A percentile compares a stretch with the other conserved stretches of the same genome.
phyloP scores from a whole-genome alignment of 2,329 filamentous ascomycete species.

The Setomelanomma holmii region DNA sequence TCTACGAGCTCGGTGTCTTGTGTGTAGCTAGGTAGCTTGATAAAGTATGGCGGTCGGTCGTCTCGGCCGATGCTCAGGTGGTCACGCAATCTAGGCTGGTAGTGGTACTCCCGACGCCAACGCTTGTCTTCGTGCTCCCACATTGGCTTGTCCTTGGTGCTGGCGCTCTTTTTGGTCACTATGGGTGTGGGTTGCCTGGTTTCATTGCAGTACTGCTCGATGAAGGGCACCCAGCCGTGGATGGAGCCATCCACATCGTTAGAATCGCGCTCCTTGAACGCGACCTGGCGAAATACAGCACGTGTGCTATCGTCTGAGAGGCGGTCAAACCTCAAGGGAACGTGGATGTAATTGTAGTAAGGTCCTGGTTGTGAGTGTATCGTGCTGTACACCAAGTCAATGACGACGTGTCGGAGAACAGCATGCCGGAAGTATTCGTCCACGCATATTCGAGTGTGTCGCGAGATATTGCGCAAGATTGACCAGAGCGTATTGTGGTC shows the following conservation, averaged over 20 bases:
- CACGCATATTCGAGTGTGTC: conserved; percentile 17
- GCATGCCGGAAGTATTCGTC: conserved; percentile 24
- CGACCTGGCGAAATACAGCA: conserved; percentile 16
- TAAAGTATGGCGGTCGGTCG: conserved; percentile 24
- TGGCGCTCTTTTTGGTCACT: conserved; percentile 11
- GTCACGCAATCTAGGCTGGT: conserved; percentile 10
- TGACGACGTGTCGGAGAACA: conserved; percentile 15
- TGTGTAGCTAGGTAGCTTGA: conserved; percentile 16
- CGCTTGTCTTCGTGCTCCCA: conserved; percentile 20
- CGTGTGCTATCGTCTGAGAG: conserved; percentile 11
- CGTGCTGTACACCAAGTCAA: conserved; percentile 26
- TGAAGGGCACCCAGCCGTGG: conserved; percentile 28
- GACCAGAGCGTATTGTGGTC: conserved; percentile 22
- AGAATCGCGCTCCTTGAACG: conserved; percentile 1
- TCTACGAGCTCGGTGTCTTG: conserved; percentile 27
- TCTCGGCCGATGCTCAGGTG: conserved; percentile 24
- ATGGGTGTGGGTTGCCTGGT: conserved; percentile 9
- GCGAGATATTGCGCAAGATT: conserved; percentile 23
- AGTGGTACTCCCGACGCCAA: conserved; percentile 7
- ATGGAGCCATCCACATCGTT: conserved; percentile 10
- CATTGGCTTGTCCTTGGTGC: conserved; percentile 5
- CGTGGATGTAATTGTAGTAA: conserved; percentile 14
- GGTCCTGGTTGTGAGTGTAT: conserved; percentile 18
- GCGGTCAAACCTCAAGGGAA: conserved; percentile 25
- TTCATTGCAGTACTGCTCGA: conserved; percentile 22